phyloP scores from a whole-genome alignment of 441 rosid species.

The Corymbia calophylla region DNA sequence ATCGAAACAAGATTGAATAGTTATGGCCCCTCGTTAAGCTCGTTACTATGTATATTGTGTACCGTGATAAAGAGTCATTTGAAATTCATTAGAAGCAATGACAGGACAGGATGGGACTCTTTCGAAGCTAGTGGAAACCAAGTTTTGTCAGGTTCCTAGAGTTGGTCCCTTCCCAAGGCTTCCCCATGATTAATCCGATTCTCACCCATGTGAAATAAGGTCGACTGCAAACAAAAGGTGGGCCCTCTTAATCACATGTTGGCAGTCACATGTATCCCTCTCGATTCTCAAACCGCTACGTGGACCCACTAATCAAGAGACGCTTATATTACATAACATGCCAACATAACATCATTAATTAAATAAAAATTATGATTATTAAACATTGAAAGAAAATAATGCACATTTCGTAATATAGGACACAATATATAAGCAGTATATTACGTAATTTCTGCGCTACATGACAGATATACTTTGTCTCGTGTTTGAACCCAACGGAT shows the following conservation, averaged over 20 bases:
- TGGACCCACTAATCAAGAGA: fast-evolving
- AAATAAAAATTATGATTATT: background rate
- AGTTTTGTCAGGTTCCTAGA: background rate
- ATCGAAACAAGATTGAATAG: background rate
- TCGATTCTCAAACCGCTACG: no score
- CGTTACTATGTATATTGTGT: background rate
- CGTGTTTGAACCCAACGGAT: background rate
- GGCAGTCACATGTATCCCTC: background rate
- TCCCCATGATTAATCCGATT: background rate
- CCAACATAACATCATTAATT: fast-evolving
- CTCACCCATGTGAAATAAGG: background rate
- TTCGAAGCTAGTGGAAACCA: background rate
- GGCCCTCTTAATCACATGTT: background rate
- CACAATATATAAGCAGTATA: background rate
- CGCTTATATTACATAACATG: fast-evolving
- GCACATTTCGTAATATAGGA: background rate
- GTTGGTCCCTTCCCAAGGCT: background rate
- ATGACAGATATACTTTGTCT: background rate
- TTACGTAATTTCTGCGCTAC: background rate
- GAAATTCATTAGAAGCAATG: background rate
- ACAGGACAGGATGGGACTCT: background rate
- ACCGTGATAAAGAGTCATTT: background rate
- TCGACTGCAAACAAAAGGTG: background rate
- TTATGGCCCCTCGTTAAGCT: background rate
- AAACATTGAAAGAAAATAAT: fast-evolving